These are phyloP conservation scores for Pilatotrama ljubarskyi DNA, from an alignment of 768 basidiomycete genomes.

Conservation along the genomic window DNA sequence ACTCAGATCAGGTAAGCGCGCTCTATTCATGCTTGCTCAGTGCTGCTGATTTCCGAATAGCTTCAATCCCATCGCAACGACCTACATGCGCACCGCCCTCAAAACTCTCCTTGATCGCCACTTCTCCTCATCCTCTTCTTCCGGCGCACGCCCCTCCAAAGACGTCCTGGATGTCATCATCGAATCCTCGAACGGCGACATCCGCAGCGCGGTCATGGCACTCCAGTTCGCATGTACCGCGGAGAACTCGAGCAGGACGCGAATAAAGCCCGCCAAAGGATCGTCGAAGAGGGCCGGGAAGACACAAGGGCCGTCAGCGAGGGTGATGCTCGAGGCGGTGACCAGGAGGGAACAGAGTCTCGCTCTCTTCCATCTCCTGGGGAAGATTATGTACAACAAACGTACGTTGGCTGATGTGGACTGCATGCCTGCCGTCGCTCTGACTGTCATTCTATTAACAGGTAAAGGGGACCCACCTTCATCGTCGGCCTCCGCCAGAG, in stretches of 20 bases:
- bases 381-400: conserved; percentile 95
- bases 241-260: conserved; percentile 24
- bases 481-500: conserved; percentile 57
- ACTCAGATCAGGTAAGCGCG: conserved; percentile 70
- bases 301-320: conserved; percentile 25
- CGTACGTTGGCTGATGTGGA: conserved; percentile 48
- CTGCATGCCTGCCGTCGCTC: not conserved
- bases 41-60: not conserved
- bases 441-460: conserved; percentile 31
- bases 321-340: conserved; percentile 64
- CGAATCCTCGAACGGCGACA: conserved; percentile 84
- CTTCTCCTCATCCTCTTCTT: conserved; percentile 36
- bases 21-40: not conserved
- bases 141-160: conserved; percentile 48
- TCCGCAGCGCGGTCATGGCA: conserved; percentile 90
- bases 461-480: conserved; percentile 74
- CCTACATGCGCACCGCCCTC: conserved; percentile 79
- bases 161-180: conserved; percentile 76
- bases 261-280: not conserved
- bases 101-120: conserved; percentile 54
- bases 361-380: conserved; percentile 88
- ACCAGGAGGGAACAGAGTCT: conserved; percentile 85
- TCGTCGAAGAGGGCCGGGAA: conserved; percentile 33
- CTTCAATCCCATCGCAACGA: conserved; percentile 91
- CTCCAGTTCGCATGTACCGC: conserved; percentile 80